Evolutionary conservation across 768 basidiomycete genomes (phyloP), one percentile per base, ranked within the genome.

Genomic region (Auriscalpium vulgare): DNA sequence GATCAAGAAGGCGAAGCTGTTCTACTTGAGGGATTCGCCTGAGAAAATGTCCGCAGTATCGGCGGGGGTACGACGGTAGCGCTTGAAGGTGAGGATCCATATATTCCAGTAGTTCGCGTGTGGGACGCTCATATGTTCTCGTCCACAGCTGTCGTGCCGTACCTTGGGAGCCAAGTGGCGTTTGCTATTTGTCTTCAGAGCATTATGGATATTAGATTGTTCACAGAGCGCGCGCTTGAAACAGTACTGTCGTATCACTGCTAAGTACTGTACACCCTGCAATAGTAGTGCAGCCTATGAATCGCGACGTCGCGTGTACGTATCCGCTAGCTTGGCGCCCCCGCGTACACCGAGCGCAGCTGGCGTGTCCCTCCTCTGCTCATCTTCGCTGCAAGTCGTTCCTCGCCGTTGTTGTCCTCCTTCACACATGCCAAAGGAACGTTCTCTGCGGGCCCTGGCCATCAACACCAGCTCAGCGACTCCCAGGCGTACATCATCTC

Each of bases 21-120:
- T 81, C 75, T 93, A 88, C 72, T 75, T 93, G 62, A 77, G 91
- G 63, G 83, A 91, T 68, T 79, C 87, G 35, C 87, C 91, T 49
- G 85, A 87, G 59, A 90, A 90, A 77, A 92, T 93, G 91, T 82
- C 81, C 55, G 77, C 80, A 66, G 81, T 91, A 59, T 75, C 81
- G 74, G 82, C 71, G 64, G 78, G 71, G 65, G 69, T 77, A 61
- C 66, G 67, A 59, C 63, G 63, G 43, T 66, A 57, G 55, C 29
- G 4, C 29, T 29, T 29, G 29, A 17, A 4, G 11, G 50, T 49
- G 11, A 48, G 51, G 35, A 17, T n/a, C 46, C 50, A 17, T n/a
- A 10, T 40, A 19, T 8, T 9, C 4, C 47, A 29, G 29, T 29
- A 4, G 29, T 29, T 29, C 29, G 29, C 4, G 29, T 29, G 5